phyloP scores from a whole-genome alignment of 2,329 filamentous ascomycete genomes.

The Neobulgaria alba region DNA sequence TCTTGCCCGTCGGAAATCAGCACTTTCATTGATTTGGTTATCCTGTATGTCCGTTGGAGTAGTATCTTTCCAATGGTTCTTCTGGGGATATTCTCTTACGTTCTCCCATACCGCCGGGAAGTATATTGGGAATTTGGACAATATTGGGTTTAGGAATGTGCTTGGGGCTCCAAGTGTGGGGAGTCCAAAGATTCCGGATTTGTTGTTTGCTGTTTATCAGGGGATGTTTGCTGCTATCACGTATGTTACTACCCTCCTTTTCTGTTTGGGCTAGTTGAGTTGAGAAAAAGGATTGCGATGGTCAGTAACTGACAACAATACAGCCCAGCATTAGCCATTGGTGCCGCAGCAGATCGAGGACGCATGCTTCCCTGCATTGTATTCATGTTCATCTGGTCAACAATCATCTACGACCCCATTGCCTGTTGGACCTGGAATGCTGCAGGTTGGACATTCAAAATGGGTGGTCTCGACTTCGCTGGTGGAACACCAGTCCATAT shows the following conservation, averaged over 20 bases:
- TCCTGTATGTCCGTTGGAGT: slow-evolving; percentile 77
- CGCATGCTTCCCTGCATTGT: slow-evolving; percentile 79
- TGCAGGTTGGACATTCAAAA: slow-evolving; percentile 53
- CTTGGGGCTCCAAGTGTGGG: slow-evolving; percentile 66
- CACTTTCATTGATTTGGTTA: slow-evolving; percentile 79
- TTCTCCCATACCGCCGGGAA: slow-evolving; percentile 12
- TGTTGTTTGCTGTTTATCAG: slow-evolving; percentile 82
- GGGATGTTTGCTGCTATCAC: slow-evolving; percentile 81
- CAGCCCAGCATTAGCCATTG: slow-evolving; percentile 65
- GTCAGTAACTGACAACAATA: not conserved
- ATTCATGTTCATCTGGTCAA: slow-evolving; percentile 88
- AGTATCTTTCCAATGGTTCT: slow-evolving; percentile 58
- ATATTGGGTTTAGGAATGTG: slow-evolving; percentile 69
- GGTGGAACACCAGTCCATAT: slow-evolving; percentile 66
- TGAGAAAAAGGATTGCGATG: not conserved
- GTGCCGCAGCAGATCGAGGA: slow-evolving; percentile 74
- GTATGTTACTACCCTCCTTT: slow-evolving; percentile 19
- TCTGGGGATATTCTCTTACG: slow-evolving; percentile 20
- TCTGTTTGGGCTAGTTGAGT: not conserved
- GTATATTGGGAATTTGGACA: slow-evolving; percentile 62
- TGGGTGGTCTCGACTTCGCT: slow-evolving; percentile 21
- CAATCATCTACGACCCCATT: slow-evolving; percentile 79
- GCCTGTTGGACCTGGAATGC: slow-evolving; percentile 93
- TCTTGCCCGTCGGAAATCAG: slow-evolving; percentile 78
- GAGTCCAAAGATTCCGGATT: slow-evolving; percentile 64